These are phyloP conservation scores for Usnea hakonensis DNA, from an alignment of 495 filamentous ascomycete genomes.

Conservation along the genomic window DNA sequence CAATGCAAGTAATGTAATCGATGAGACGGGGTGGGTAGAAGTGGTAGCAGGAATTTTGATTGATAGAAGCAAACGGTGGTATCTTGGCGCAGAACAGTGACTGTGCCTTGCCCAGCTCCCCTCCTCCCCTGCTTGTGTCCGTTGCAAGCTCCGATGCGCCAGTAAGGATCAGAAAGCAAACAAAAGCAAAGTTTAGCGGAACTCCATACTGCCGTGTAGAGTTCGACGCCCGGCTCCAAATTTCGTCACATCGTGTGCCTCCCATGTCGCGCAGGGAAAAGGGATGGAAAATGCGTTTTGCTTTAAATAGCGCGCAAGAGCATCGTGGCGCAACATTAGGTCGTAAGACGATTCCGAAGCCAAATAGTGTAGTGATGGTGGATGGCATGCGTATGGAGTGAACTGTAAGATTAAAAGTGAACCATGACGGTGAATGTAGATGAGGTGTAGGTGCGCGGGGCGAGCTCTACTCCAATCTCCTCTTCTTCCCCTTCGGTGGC, in stretches of 20 bases:
- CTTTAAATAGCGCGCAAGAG: not conserved
- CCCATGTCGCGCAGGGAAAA: slow-evolving; percentile 6
- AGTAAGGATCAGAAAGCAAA: not conserved
- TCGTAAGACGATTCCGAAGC: slow-evolving; percentile 3
- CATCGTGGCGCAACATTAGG: slow-evolving; percentile 9
- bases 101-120: slow-evolving; percentile 4
- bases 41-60: not conserved
- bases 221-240: not conserved
- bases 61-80: slow-evolving; percentile 7
- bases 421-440: not conserved
- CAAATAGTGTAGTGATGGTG: not conserved
- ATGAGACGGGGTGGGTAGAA: too few species aligned
- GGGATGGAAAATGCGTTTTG: not conserved
- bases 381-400: not conserved
- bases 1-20: too few species aligned
- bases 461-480: slow-evolving; percentile 21
- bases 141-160: slow-evolving; percentile 1
- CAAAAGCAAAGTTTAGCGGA: not conserved
- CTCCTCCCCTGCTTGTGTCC: not conserved
- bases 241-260: slow-evolving; percentile 22
- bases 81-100: slow-evolving; percentile 14
- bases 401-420: slow-evolving; percentile 12
- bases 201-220: not conserved
- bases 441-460: not conserved
- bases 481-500: slow-evolving; percentile 25